Base-by-base conservation (phyloP, 768 basidiomycete genomes). In the Suillus cothurnatus region DNA sequence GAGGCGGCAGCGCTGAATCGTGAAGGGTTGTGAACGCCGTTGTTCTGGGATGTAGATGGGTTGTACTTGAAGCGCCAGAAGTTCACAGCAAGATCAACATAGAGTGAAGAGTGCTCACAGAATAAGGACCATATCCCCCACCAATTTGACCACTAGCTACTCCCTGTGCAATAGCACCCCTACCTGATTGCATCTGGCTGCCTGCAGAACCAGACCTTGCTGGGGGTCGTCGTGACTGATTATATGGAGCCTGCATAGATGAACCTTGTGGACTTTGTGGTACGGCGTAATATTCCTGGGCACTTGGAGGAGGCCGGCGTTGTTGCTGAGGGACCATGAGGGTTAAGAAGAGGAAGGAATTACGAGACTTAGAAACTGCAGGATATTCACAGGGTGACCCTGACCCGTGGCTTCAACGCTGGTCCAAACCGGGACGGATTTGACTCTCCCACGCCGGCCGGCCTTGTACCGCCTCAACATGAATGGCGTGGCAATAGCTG, bases 111-210 rank as follows among this genome's bases (percentile, higher is more conserved):
- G 52, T 15, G 80, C 88, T 64, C 69, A 94, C 93, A n/a, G 92
- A 88, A 79, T 94, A 94, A 31, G 93, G 93, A 14, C 93, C 93
- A 81, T 94, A 94, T 21, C 86, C 88, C 31, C 86, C 85, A 5
- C 93, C 93, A 71, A 95, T 91, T 39, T 81, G 80, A 9, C 93
- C 93, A 36, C 84, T 89, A 0, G 91, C 92, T n/a, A 94, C 92
- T 55, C 91, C 89, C 67, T 87, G 88, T 12, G 89, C 85, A 55
- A 91, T 88, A 26, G 86, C 86, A 60, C 80, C 81, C 67, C 86
- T 81, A 68, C 82, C 83, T 66, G 68, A 69, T 64, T 73, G 77
- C 49, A 72, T 68, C 53, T 72, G 71, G 52, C 76, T 70, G 68
- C 62, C 72, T 66, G 73, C 34, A 32, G 78, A 73, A 36, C 72